Percentiles rank a stretch among this genome's conserved stretches.
These are phyloP conservation scores for Jacaranda copaia DNA, from an alignment of 257 asterid genomes.

Conservation along the genomic window DNA sequence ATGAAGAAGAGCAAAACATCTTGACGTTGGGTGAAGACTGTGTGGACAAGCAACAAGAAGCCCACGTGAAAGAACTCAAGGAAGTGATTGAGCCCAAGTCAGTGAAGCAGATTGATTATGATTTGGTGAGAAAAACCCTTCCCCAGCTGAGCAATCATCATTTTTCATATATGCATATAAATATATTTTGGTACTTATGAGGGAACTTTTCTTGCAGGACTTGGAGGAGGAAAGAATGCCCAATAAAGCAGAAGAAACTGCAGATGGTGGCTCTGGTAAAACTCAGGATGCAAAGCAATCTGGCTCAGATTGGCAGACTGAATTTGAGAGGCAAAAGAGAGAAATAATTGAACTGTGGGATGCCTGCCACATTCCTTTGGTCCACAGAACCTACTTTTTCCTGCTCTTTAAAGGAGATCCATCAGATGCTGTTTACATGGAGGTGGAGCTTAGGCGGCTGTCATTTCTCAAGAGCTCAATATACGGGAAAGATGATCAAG, in stretches of 20 bases:
- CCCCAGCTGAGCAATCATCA: not conserved
- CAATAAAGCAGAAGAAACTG: conserved; percentile 33
- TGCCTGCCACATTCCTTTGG: conserved; percentile 66
- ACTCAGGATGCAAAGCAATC: conserved; percentile 41
- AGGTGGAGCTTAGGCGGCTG: conserved; percentile 89
- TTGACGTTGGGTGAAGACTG: conserved; percentile 29
- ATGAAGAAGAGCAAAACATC: conserved; percentile 38
- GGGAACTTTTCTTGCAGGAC: conserved; percentile 32
- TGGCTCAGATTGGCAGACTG: conserved; percentile 53
- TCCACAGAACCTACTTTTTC: conserved; percentile 80
- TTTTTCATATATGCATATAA: not conserved
- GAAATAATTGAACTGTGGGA: conserved; percentile 82
- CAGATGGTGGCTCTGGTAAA: conserved; percentile 31
- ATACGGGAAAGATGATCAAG: conserved; percentile 47
- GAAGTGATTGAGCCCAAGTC: conserved; percentile 40
- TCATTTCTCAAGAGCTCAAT: conserved; percentile 64
- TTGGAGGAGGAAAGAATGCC: conserved; percentile 21
- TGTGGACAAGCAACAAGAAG: conserved; percentile 29
- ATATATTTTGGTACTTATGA: conserved; percentile 4
- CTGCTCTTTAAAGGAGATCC: conserved; percentile 87
- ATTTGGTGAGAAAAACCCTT: conserved; percentile 39
- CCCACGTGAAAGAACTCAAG: conserved; percentile 25
- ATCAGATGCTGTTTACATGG: conserved; percentile 82
- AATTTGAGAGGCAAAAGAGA: conserved; percentile 71
- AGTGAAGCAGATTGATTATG: conserved; percentile 40